Evolutionary conservation across 2,329 filamentous ascomycete genomes (phyloP).

Genomic region (Ceratocystis alfenasii): DNA sequence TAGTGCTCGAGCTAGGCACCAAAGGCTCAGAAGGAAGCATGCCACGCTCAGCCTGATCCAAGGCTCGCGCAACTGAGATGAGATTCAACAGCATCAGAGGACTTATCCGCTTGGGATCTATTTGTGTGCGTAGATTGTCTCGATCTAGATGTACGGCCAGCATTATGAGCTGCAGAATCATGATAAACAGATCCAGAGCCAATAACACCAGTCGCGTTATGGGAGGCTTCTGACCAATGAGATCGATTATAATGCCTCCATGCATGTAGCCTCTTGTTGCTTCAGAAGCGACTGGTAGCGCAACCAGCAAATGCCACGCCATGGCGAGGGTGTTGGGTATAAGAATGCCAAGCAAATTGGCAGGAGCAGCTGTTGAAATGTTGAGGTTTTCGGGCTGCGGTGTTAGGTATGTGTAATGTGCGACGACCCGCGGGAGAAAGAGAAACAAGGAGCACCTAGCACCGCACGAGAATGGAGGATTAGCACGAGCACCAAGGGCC

Average conservation of each 20-base stretch:
- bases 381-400: slow-evolving; percentile 48
- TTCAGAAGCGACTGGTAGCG: slow-evolving; percentile 46
- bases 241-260: slow-evolving; percentile 55
- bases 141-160: slow-evolving; percentile 49
- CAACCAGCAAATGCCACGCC: slow-evolving; percentile 45
- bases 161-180: slow-evolving; percentile 52
- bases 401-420: slow-evolving; percentile 52
- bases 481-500: slow-evolving; percentile 5
- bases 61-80: slow-evolving; percentile 15
- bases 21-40: neutral
- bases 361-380: slow-evolving; percentile 43
- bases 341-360: slow-evolving; percentile 47
- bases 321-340: slow-evolving; percentile 49
- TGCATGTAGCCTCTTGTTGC: slow-evolving; percentile 53
- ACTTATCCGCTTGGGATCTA: slow-evolving; percentile 19
- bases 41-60: slow-evolving; percentile 17
- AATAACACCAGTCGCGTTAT: slow-evolving; percentile 45
- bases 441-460: slow-evolving; percentile 54
- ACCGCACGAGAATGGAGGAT: slow-evolving; percentile 14
- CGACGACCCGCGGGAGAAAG: slow-evolving; percentile 45
- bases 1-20: neutral
- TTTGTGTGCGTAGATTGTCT: slow-evolving; percentile 38
- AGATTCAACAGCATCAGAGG: slow-evolving; percentile 15
- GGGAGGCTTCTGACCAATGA: slow-evolving; percentile 54
- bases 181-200: slow-evolving; percentile 43